These are phyloP conservation scores for Juglanconis sp. DNA, from an alignment of 2,329 filamentous ascomycete genomes.

Conservation along the genomic window DNA sequence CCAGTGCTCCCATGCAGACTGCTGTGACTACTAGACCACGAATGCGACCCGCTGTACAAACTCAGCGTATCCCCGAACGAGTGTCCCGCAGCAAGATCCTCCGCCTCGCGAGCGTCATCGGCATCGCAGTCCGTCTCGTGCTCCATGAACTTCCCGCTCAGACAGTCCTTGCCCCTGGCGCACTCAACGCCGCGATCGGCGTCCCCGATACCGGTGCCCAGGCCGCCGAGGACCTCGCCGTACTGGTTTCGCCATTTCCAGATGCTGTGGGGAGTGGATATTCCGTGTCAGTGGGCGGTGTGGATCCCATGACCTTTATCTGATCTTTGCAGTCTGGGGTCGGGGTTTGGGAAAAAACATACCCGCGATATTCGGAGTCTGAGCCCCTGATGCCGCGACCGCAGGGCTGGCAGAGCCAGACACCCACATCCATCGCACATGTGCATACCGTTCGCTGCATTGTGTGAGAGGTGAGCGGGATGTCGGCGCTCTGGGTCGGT, in stretches of 20 bases:
- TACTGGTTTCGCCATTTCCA: constrained; percentile 92
- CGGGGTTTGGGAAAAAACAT: constrained; percentile 12
- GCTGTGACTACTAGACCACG: constrained; percentile 17
- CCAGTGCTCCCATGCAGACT: constrained; percentile 18
- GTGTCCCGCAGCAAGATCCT: constrained; percentile 19
- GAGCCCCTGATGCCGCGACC: constrained; percentile 65
- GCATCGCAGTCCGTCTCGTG: constrained; percentile 83
- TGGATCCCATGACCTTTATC: neutral
- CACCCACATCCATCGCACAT: constrained; percentile 48
- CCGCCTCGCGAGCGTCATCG: constrained; percentile 61
- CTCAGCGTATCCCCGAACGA: constrained; percentile 8
- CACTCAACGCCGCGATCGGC: constrained; percentile 86
- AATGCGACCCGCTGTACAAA: constrained; percentile 18
- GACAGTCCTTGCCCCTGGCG: constrained; percentile 71
- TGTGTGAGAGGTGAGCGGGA: constrained; percentile 49
- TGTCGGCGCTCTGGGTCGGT: constrained; percentile 40
- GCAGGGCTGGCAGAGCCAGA: constrained; percentile 86
- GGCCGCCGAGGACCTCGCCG: constrained; percentile 72
- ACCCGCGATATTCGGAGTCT: constrained; percentile 59
- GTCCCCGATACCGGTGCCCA: constrained; percentile 84
- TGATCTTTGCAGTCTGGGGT: neutral
- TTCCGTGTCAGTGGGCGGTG: constrained; percentile 10
- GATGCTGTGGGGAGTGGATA: constrained; percentile 45
- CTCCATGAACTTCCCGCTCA: constrained; percentile 73
- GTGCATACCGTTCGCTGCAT: constrained; percentile 56